Evolutionary conservation across 1,284 basidiomycete species (phyloP), one percentile per base, ranked within the genome.

Genomic region (Leccinum fallax): DNA sequence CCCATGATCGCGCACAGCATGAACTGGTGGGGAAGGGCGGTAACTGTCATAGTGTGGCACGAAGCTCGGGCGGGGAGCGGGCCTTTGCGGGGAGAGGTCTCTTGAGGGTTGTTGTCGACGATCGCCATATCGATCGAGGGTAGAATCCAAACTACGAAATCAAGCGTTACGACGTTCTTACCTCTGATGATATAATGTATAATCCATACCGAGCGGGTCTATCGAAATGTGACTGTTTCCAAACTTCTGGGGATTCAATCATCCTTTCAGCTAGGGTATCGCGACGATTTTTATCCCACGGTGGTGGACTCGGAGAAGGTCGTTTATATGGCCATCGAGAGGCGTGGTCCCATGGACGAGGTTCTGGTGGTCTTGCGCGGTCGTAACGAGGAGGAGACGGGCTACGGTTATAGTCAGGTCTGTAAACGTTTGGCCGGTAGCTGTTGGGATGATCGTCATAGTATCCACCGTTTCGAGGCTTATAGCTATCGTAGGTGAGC

Each of bases 231-330:
- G 75, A 76, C 65, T 88, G 83, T 70, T 87, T 89, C 90, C 90
- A 91, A 55, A 78, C 75, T 28, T 85, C 85, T 38, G 87, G 88
- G 24, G 89, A 87, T 72, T 90, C 89, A 69, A 90, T 86, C 79
- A 86, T 83, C 63, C 86, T 79, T 62, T 83, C 80, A 26, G 84
- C 79, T 61, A 83, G 71, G 59, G 71, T 75, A 63, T 81, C 82
- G 60, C 79, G 79, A 58, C 74, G 72, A 67, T 51, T 71, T 67
- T 61, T 73, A 57, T 75, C 74, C 63, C 67, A 71, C 58, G 74
- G 66, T 32, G 76, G 69, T 59, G 77, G 71, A 62, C 77, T 70
- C 53, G 79, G 70, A 48, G 75, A 70, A 49, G 75, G 65, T 63
- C 67, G 68, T 49, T 70, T 72, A 61, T 67, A 55, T 19, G 62